Base-by-base conservation (phyloP, 257 asterid genomes). In the Eustoma russellianum region DNA sequence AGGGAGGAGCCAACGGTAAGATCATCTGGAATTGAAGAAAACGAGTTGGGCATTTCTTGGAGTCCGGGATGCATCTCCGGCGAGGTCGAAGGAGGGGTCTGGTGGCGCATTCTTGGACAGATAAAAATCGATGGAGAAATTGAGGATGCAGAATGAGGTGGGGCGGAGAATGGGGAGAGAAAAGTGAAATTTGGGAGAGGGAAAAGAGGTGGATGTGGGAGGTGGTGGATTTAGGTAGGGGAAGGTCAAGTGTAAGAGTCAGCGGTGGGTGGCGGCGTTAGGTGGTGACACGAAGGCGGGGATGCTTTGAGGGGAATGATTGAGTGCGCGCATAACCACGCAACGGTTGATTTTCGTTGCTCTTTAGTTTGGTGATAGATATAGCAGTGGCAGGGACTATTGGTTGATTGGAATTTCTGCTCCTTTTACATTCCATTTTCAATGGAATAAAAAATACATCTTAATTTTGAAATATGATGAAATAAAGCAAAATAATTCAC, bases 271-370 rank as follows among this genome's bases (percentile, higher is more conserved):
- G 80, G 71, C 53, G 68, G 72, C 62, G 75, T 50, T 75, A 33
- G 86, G 88, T 74, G 82, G 86, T 61, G 75, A 68, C 83, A 66
- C 75, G 70, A 50, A 46, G 77, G 43, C 63, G 34, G 1, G 33
- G 52, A 43, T 51, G 15, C 58, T 51, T 41, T 7, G 17, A 41
- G 33, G 57, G 35, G 30, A 51, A 14, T 12, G 47, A 53, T 62
- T 53, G 38, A 9, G 28, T 46, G 16, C 60, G 34, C 18, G 67
- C 41, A 19, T 24, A 46, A 24, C 30, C 30, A 24, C 30, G 30
- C 30, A 24, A 24, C 30, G 30, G 30, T 24, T 24, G 30, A 1
- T 24, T 24, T 24, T 24, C 0, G 30, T 24, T 24, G 30, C 30
- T 24, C 30, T 24, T 24, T 24, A 24, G 30, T 24, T 24, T 24